These are phyloP conservation scores for Coniella vitis DNA, from an alignment of 2,329 filamentous ascomycete species.

Conservation along the genomic window DNA sequence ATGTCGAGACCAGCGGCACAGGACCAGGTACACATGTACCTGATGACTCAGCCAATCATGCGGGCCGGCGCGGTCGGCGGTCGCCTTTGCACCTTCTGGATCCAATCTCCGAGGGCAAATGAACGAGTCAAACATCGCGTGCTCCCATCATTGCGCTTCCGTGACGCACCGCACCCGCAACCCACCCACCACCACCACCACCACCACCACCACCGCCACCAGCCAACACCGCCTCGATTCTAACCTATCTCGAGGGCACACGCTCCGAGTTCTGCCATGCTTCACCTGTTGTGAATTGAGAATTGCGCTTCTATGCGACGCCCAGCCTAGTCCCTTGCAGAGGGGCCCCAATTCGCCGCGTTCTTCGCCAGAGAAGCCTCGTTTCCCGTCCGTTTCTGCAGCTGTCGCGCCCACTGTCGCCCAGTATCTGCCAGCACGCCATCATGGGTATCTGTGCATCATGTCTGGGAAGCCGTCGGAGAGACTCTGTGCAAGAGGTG, in stretches of 20 bases:
- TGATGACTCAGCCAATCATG: background rate
- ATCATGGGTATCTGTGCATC: conserved; percentile 15
- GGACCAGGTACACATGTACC: background rate
- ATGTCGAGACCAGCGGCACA: background rate
- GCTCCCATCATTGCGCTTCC: too few species aligned
- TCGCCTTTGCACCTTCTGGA: background rate
- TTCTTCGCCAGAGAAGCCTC: background rate
- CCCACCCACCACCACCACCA: too few species aligned
- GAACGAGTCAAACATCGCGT: background rate
- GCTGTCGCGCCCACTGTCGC: background rate
- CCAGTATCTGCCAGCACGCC: background rate
- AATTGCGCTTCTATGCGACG: conserved; percentile 10
- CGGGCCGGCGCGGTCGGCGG: too few species aligned
- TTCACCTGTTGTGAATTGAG: background rate
- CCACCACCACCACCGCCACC: too few species aligned
- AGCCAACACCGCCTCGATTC: background rate
- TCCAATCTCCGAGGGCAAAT: conserved; percentile 1
- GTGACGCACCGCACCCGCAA: too few species aligned
- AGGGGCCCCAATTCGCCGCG: conserved; percentile 3
- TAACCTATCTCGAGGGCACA: background rate
- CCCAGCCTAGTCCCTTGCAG: conserved; percentile 6
- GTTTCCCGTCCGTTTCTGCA: background rate
- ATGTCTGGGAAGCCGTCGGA: conserved; percentile 13
- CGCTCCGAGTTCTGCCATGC: background rate
- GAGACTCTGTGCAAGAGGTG: conserved; percentile 14